These are phyloP conservation scores for Phytophthora ramorum DNA, from an alignment of 352 stramenopile genomes.

Conservation along the genomic window DNA sequence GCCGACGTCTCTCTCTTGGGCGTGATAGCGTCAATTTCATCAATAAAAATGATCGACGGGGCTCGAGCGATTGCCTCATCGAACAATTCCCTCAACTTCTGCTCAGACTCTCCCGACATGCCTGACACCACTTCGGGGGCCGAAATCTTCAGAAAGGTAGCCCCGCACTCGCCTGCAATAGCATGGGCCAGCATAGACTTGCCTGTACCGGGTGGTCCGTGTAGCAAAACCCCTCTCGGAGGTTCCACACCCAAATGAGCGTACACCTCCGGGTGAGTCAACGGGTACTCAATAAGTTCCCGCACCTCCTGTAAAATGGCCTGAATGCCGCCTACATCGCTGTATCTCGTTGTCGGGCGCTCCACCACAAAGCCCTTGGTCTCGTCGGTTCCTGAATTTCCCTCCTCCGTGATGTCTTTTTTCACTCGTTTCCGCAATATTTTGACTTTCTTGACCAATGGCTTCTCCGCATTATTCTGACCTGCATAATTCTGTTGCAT, in stretches of 20 bases:
- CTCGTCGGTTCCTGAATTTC: slow-evolving; percentile 13
- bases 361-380: slow-evolving; percentile 74
- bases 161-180: slow-evolving; percentile 93
- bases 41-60: slow-evolving; percentile 98
- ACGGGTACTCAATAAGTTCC: slow-evolving; percentile 95
- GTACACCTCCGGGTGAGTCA: slow-evolving; percentile 95
- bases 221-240: slow-evolving; percentile 91
- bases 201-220: slow-evolving; percentile 93
- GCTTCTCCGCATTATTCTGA: slow-evolving; percentile 35
- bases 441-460: slow-evolving; percentile 77
- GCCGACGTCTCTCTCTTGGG: slow-evolving; percentile 93
- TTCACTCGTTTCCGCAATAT: slow-evolving; percentile 50
- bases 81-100: slow-evolving; percentile 93
- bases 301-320: slow-evolving; percentile 89
- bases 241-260: slow-evolving; percentile 93
- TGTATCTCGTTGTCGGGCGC: slow-evolving; percentile 80
- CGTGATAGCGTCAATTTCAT: slow-evolving; percentile 98
- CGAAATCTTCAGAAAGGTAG: slow-evolving; percentile 88
- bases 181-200: slow-evolving; percentile 95
- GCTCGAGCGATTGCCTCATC: slow-evolving; percentile 95
- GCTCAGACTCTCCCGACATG: slow-evolving; percentile 92
- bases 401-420: slow-evolving; percentile 15
- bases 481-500: slow-evolving; percentile 79
- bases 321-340: slow-evolving; percentile 91
- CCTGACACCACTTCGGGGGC: slow-evolving; percentile 95